Conservation (phyloP, 352 stramenopile genomes). For the Pythium rhizo-oryzae region DNA sequence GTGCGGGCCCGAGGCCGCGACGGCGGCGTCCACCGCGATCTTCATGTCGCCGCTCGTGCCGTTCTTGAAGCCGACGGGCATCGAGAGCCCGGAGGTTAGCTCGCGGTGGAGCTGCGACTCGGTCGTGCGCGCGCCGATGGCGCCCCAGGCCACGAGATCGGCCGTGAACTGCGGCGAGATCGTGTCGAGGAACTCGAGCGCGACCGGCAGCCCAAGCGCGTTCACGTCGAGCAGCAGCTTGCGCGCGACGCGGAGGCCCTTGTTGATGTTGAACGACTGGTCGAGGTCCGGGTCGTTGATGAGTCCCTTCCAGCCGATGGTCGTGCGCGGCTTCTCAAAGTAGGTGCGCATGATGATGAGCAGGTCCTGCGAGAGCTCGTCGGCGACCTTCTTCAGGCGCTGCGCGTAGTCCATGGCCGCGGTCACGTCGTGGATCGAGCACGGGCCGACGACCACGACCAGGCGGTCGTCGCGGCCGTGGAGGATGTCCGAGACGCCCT, state of each 20-base stretch:
- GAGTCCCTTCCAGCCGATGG: conserved; percentile 83
- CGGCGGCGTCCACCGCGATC: conserved; percentile 76
- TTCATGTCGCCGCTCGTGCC: conserved; percentile 79
- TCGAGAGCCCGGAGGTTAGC: conserved; percentile 77
- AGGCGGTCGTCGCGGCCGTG: conserved; percentile 72
- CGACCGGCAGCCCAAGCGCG: conserved; percentile 69
- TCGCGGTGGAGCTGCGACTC: conserved; percentile 85
- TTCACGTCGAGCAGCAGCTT: conserved; percentile 88
- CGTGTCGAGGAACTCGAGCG: conserved; percentile 82
- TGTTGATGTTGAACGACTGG: conserved; percentile 90
- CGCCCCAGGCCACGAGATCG: conserved; percentile 81
- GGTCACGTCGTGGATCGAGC: conserved; percentile 80
- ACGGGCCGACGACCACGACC: conserved; percentile 77
- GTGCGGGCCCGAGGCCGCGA: conserved; percentile 72
- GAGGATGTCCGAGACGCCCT: conserved; percentile 61
- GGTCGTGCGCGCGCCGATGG: conserved; percentile 83
- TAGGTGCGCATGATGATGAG: conserved; percentile 88
- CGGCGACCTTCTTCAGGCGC: conserved; percentile 55
- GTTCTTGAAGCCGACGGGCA: conserved; percentile 89
- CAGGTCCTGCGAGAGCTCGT: conserved; percentile 64
- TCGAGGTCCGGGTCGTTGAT: conserved; percentile 88
- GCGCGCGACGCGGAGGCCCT: conserved; percentile 80
- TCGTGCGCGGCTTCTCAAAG: conserved; percentile 88
- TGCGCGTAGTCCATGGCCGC: conserved; percentile 78
- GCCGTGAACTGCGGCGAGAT: conserved; percentile 84